Evolutionary conservation across 2,329 filamentous ascomycete genomes (phyloP).

Genomic region (Cladosporium cucumerinum): DNA sequence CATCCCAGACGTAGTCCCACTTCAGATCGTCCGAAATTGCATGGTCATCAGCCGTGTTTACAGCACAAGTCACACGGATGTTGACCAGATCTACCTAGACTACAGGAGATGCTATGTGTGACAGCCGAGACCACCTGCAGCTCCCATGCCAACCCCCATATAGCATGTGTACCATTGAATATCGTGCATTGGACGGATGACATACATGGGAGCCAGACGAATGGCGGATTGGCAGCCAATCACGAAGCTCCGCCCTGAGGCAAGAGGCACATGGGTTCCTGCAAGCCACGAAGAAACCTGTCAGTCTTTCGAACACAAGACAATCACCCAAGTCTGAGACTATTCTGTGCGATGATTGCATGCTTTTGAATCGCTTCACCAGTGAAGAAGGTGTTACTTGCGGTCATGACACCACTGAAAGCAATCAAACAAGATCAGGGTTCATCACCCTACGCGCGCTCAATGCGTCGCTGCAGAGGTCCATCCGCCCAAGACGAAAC

Average conservation of each 20-base stretch:
- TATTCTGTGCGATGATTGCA: neutral
- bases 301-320: neutral
- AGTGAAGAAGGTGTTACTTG: neutral
- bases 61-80: too few relatives aligned
- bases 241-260: neutral
- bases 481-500: constrained; percentile 31
- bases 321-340: neutral
- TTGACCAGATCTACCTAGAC: too few relatives aligned
- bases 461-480: constrained; percentile 16
- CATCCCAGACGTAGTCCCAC: neutral
- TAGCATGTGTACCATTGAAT: neutral
- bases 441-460: neutral
- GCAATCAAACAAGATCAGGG: neutral
- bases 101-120: too few relatives aligned
- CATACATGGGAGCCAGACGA: too few relatives aligned
- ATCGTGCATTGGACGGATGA: neutral
- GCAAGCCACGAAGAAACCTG: neutral
- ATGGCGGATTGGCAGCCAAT: neutral
- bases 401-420: neutral
- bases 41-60: neutral
- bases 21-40: neutral
- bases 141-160: too few relatives aligned
- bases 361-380: neutral
- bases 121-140: too few relatives aligned
- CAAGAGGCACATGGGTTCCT: neutral